phyloP scores from a whole-genome alignment of 1,284 basidiomycete genomes.

The Lentinula novae-zelandiae region DNA sequence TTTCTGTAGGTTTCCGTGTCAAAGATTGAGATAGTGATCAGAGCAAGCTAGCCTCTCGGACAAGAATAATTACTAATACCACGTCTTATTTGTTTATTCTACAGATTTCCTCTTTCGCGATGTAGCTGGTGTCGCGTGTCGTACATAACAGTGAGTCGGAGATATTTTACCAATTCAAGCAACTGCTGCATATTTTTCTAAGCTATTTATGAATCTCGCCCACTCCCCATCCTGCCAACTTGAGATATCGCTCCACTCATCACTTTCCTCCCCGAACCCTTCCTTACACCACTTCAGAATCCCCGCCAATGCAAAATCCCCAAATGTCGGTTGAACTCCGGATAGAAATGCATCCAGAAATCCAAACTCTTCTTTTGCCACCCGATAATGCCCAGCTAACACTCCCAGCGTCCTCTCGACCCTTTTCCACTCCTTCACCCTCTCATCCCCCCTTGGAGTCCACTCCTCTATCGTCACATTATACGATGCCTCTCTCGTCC shows the following conservation, averaged over 20 bases:
- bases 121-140: too few species aligned
- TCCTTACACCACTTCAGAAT: conserved; percentile 27
- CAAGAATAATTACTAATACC: too few species aligned
- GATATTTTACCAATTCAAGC: neutral
- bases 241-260: conserved; percentile 10
- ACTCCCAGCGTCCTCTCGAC: conserved; percentile 21
- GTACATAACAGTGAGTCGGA: too few species aligned
- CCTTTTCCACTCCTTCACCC: conserved; percentile 24
- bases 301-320: conserved; percentile 26
- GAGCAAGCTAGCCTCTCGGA: too few species aligned
- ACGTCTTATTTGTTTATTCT: too few species aligned
- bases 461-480: conserved; percentile 19
- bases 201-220: conserved; percentile 1
- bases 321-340: conserved; percentile 31
- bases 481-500: neutral
- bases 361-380: neutral
- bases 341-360: conserved; percentile 17
- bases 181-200: neutral
- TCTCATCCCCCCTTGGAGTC: conserved; percentile 24
- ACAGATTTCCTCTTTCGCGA: too few species aligned
- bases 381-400: conserved; percentile 22
- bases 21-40: too few species aligned
- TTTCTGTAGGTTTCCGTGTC: too few species aligned
- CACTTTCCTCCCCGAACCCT: conserved; percentile 16
- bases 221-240: conserved; percentile 11